Conservation (phyloP, 768 basidiomycete genomes). For the Trichaptum fuscoviolaceum region DNA sequence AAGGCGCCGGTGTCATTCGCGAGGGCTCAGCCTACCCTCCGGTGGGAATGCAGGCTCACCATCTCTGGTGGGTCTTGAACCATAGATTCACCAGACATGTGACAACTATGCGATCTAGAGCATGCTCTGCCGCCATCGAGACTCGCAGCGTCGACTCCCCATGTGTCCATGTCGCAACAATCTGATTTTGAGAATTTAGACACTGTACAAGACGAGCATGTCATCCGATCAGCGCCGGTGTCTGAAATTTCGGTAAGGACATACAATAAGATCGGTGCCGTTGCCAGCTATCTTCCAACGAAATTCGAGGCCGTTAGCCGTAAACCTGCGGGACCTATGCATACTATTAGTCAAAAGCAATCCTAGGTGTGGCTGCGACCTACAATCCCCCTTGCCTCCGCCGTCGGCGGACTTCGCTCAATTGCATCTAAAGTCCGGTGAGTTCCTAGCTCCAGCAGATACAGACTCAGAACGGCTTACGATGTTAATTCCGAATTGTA, state of each 20-base stretch:
- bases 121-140: conserved; percentile 29
- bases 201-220: conserved; percentile 29
- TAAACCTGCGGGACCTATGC: conserved; percentile 50
- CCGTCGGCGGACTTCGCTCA: conserved; percentile 42
- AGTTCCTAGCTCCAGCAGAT: conserved; percentile 45
- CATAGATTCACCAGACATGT: conserved; percentile 51
- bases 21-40: not conserved
- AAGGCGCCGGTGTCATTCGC: not conserved
- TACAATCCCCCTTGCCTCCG: conserved; percentile 50
- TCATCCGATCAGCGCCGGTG: not conserved
- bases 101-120: conserved; percentile 47
- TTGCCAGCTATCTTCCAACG: conserved; percentile 51
- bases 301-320: conserved; percentile 42
- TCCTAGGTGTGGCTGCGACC: conserved; percentile 14
- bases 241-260: conserved; percentile 15
- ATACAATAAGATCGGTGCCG: conserved; percentile 39
- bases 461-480: conserved; percentile 36
- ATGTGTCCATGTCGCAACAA: conserved; percentile 43
- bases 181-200: conserved; percentile 41
- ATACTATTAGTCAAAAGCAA: not conserved
- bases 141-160: conserved; percentile 36
- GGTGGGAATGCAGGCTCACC: conserved; percentile 26
- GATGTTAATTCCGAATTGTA: conserved; percentile 20
- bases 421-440: conserved; percentile 26
- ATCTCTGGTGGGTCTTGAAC: conserved; percentile 38